A percentile compares a stretch with the other conserved stretches of the same genome.
Evolutionary conservation across 495 filamentous ascomycete genomes (phyloP).

Genomic region (Penicillium steckii): DNA sequence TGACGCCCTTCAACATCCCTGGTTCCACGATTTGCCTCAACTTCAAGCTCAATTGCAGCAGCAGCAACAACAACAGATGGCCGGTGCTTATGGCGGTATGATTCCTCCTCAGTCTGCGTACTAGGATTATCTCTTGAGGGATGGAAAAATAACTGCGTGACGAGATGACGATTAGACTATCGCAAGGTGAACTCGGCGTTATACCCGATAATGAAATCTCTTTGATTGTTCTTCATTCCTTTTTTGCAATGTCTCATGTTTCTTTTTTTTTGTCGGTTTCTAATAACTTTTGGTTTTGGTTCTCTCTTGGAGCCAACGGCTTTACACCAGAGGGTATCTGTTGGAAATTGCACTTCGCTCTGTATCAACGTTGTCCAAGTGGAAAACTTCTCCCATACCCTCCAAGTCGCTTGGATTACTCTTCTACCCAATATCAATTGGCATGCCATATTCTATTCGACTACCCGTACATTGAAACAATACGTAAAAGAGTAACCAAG

Average conservation of each 20-base stretch:
- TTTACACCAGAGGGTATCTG: too few relatives aligned
- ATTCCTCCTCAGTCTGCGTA: conserved; percentile 41
- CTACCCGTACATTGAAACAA: too few relatives aligned
- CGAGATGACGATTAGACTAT: conserved; percentile 34
- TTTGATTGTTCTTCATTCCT: too few relatives aligned
- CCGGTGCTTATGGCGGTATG: conserved; percentile 43
- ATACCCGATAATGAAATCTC: conserved; percentile 24
- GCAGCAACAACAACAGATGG: conserved; percentile 44
- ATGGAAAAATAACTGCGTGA: too few relatives aligned
- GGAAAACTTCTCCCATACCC: too few relatives aligned
- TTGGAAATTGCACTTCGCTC: background rate
- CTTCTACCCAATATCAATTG: background rate
- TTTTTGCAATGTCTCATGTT: conserved; percentile 4
- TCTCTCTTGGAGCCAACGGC: background rate
- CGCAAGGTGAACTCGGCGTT: conserved; percentile 39
- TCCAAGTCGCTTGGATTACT: background rate
- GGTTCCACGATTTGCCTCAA: conserved; percentile 72
- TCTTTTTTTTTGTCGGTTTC: conserved; percentile 7
- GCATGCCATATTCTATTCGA: background rate
- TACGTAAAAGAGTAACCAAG: too few relatives aligned
- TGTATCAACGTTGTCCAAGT: too few relatives aligned
- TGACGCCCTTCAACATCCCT: conserved; percentile 82
- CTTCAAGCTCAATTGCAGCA: conserved; percentile 51
- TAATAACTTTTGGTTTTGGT: background rate
- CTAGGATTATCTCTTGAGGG: conserved; percentile 17